These are phyloP conservation scores for Nicotiana paniculata DNA, from an alignment of 257 asterid genomes.

Conservation along the genomic window DNA sequence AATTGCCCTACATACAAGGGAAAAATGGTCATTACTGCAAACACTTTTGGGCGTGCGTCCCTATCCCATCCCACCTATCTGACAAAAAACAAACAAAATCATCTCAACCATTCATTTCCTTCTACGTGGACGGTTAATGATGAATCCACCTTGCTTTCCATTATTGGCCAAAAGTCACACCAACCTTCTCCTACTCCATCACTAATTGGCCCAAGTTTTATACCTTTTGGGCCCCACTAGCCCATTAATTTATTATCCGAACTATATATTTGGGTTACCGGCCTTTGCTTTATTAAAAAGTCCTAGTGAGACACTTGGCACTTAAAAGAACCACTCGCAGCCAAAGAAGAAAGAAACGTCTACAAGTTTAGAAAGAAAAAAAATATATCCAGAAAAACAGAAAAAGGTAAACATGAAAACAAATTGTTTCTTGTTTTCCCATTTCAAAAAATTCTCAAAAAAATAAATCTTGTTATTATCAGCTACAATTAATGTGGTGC, in stretches of 20 bases:
- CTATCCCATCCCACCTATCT: not conserved
- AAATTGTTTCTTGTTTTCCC: not conserved
- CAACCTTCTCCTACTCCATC: slow-evolving; percentile 28
- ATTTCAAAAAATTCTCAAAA: not conserved
- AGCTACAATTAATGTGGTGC: not conserved
- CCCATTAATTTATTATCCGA: not conserved
- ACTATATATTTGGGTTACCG: not conserved
- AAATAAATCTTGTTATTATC: not conserved
- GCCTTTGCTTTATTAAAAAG: not conserved
- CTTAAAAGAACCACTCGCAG: slow-evolving; percentile 7
- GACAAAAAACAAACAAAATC: slow-evolving; percentile 5
- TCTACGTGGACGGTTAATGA: slow-evolving; percentile 31
- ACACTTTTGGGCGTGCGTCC: slow-evolving; percentile 3
- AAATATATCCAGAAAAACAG: not conserved
- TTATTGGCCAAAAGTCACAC: slow-evolving; percentile 30
- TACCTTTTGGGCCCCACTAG: slow-evolving; percentile 30
- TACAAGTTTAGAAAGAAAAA: not conserved
- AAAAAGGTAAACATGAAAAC: slow-evolving; percentile 3
- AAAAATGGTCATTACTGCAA: not conserved
- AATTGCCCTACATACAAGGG: not conserved
- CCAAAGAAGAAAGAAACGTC: slow-evolving; percentile 15
- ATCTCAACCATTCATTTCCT: not conserved
- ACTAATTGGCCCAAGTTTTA: slow-evolving; percentile 42
- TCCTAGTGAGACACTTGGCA: slow-evolving; percentile 20
- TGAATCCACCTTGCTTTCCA: slow-evolving; percentile 21